Percentiles rank a stretch among this genome's conserved stretches.
Conservation (phyloP, 495 filamentous ascomycete genomes). For the Xanthoparmelia taractica region DNA sequence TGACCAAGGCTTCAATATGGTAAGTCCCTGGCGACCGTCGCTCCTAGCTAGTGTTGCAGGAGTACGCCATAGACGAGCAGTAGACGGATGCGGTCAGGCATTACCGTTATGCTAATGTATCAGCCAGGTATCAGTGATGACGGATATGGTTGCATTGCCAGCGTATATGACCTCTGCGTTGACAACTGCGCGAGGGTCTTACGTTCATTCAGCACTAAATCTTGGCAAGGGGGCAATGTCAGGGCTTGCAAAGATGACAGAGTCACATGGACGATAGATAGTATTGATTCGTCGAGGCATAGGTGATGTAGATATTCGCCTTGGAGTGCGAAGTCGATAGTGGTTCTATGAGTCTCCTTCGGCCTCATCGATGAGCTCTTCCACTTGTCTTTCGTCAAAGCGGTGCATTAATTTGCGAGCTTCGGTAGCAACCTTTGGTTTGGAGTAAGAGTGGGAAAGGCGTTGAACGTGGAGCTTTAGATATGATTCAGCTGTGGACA, state of each 20-base stretch:
- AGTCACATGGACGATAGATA: slow-evolving; percentile 31
- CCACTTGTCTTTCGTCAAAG: slow-evolving; percentile 62
- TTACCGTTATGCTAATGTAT: not conserved
- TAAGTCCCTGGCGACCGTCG: slow-evolving; percentile 31
- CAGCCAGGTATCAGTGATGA: slow-evolving; percentile 38
- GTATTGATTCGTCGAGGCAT: not conserved
- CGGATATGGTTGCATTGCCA: slow-evolving; percentile 49
- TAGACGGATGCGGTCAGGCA: not conserved
- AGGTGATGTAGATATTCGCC: not conserved
- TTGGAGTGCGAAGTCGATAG: not conserved
- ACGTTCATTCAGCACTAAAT: slow-evolving; percentile 34
- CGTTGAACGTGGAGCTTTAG: slow-evolving; percentile 57
- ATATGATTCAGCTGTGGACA: not conserved
- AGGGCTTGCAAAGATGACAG: slow-evolving; percentile 26
- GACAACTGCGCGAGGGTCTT: slow-evolving; percentile 30
- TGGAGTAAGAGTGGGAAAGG: slow-evolving; percentile 33
- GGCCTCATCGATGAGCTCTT: slow-evolving; percentile 59
- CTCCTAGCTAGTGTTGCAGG: not conserved
- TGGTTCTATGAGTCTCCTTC: slow-evolving; percentile 36
- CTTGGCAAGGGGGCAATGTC: slow-evolving; percentile 39
- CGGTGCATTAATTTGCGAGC: slow-evolving; percentile 76
- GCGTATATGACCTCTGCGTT: slow-evolving; percentile 34
- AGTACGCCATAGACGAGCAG: not conserved
- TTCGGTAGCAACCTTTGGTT: slow-evolving; percentile 46
- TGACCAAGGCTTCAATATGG: slow-evolving; percentile 66